Base-by-base conservation (phyloP, 179 eudicot species). In the Patellifolia procumbens region DNA sequence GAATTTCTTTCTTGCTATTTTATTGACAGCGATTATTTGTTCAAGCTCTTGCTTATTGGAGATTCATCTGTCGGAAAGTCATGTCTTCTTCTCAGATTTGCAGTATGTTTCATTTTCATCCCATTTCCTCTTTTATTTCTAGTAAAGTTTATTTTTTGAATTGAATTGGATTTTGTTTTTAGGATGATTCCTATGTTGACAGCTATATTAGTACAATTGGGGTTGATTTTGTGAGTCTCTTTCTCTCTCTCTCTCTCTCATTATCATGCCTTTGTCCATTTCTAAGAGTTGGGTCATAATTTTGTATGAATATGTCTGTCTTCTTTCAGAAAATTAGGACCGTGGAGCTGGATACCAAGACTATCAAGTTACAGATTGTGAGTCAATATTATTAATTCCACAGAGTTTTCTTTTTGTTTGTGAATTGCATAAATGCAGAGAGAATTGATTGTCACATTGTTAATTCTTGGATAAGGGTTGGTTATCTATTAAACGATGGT, bases 151-250 rank as follows among this genome's bases (percentile, higher is more conserved):
- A 9, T 7, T 29, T 19, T 13, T 20, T n/a, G n/a, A n/a, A n/a
- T 4, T 20, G 2, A 3, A 9, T 28, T 56, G 51, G 45, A 7
- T 11, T 53, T 65, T 68, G 62, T 15, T 63, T 81, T 74, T 83
- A 90, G 94, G 94, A 91, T 75, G 94, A 90, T 78, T 86, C 92
- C 1, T 91, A 91, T 74, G 97, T 90, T 64, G 97, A 91, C 74
- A 91, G 97, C 80, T 91, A 91, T 87, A 91, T 90, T 45, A 91
- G 97, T 87, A 91, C 97, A 39, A 91, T 91, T 63, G 97, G 97
- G 52, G 97, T 91, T 80, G 97, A 91, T 85, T 91, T 91, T 63
- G 97, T 91, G 77, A 86, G 93, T 87, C 20, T 68, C 64, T 78
- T 43, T 60, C 52, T 68, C 56, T 62, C n/a, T n/a, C n/a, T n/a